Base-by-base conservation (phyloP, 2,329 filamentous ascomycete genomes). In the Nemania sp. region DNA sequence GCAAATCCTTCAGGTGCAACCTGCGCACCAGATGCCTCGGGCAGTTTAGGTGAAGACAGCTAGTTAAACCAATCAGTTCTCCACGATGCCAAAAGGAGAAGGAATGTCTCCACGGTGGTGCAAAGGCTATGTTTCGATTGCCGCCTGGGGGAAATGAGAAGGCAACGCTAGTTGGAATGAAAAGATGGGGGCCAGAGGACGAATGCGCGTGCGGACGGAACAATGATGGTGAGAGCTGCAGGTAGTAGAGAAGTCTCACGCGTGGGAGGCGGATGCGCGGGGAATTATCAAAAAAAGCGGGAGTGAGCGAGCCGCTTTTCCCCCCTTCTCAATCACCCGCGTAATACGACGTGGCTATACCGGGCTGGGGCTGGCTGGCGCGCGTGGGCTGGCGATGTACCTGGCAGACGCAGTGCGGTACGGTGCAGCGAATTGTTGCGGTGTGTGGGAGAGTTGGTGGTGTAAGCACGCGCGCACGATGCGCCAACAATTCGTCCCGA, bases 301-400 rank as follows among this genome's bases (percentile, higher is more conserved):
- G 71, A 74, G 72, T 72, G 70, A 69, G 70, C 70, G 70, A 76
- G 70, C 73, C 73, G 73, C 73, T 70, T 73, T 74, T 73, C 70
- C 66, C 47, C 71, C 61, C 65, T 61, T 71, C 41, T 54, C 56
- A 70, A 73, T 72, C 63, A 72, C 71, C 73, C 72, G 73, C 73
- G 74, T 73, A 75, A 75, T 76, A 74, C 73, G 73, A 76, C 73
- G 67, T 69, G 63, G 68, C 64, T 67, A 62, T 55, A 64, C 60
- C 68, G 59, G 67, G 67, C 66, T 67, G 58, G 67, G 69, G 70
- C 67, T 66, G 64, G 59, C 60, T 63, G 68, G 63, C 56, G 67
- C 62, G 68, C 52, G 59, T 64, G 55, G 70, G 62, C 56, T 64
- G 62, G 67, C 45, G 63, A 72, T 64, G 61, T 67, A 64, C 70